Conservation (phyloP, 2,329 filamentous ascomycete genomes). For the Beauveria brongniartii region DNA sequence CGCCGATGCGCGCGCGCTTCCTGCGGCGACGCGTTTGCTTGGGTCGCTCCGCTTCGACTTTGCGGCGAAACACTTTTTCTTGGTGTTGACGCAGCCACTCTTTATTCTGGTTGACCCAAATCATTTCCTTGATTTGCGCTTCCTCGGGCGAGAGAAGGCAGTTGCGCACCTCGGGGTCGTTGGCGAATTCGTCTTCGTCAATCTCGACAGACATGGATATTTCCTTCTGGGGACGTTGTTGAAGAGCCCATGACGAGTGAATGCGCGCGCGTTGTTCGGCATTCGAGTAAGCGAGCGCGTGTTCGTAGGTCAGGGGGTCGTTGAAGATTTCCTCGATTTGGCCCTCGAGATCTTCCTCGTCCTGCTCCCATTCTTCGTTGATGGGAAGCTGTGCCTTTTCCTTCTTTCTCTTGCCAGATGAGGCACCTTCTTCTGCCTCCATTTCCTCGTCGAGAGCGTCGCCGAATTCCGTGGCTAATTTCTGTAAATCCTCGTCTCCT, state of each 20-base stretch:
- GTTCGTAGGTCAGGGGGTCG: conserved; percentile 48
- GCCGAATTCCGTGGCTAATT: conserved; percentile 37
- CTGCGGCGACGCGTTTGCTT: conserved; percentile 50
- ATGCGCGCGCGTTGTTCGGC: conserved; percentile 48
- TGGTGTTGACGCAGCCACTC: conserved; percentile 86
- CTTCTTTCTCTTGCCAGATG: conserved; percentile 18
- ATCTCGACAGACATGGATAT: conserved; percentile 58
- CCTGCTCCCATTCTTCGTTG: conserved; percentile 53
- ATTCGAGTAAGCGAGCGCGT: conserved; percentile 49
- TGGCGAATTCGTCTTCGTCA: conserved; percentile 73
- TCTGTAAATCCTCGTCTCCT: conserved; percentile 25
- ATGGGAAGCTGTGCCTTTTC: conserved; percentile 42
- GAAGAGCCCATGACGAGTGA: conserved; percentile 43
- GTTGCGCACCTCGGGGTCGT: conserved; percentile 79
- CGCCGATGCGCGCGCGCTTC: conserved; percentile 51
- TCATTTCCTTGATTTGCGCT: conserved; percentile 73
- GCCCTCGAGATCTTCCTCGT: conserved; percentile 57
- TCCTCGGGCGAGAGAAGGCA: conserved; percentile 70
- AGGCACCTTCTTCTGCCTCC: conserved; percentile 14
- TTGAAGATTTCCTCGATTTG: conserved; percentile 65
- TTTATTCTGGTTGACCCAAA: conserved; percentile 93
- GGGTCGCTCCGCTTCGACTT: conserved; percentile 49
- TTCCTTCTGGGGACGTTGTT: conserved; percentile 37
- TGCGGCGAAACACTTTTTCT: conserved; percentile 69
- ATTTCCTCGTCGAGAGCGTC: conserved; percentile 28